Percentiles rank a stretch among this genome's conserved stretches.
Evolutionary conservation across 208 protist genomes (phyloP).

Genomic region (Acanthamoeba pearcei): DNA sequence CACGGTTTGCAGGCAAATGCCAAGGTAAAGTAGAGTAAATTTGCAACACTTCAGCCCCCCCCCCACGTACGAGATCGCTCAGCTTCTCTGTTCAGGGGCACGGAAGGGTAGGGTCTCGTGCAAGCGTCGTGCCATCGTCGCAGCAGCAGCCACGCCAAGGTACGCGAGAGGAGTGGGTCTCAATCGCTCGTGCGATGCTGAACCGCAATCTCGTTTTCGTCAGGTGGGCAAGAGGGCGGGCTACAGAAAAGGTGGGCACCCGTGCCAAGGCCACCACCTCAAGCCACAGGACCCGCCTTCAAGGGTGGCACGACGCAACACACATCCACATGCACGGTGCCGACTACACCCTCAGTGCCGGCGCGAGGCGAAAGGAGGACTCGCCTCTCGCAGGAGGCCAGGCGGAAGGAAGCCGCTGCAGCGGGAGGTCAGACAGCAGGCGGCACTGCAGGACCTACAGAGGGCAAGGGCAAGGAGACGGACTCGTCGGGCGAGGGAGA

Average conservation of each 20-base stretch:
- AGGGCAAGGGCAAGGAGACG: slow-evolving; percentile 23
- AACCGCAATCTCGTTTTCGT: background rate
- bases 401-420: background rate
- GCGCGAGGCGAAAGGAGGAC: background rate
- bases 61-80: background rate
- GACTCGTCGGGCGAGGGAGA: slow-evolving; percentile 28
- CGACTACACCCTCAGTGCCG: background rate
- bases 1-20: background rate
- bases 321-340: background rate
- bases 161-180: background rate
- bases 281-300: background rate
- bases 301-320: background rate
- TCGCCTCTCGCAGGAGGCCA: background rate
- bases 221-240: background rate
- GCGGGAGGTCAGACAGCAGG: background rate
- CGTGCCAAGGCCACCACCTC: background rate
- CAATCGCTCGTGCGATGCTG: background rate
- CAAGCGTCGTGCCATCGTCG: background rate
- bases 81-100: background rate
- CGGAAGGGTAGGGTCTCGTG: background rate
- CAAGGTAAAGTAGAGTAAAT: background rate
- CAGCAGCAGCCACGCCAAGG: background rate
- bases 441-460: background rate
- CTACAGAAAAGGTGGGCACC: background rate
- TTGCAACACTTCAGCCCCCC: background rate